Conservation (phyloP, 345 rosid species). For the Eucalyptus polybractea region DNA sequence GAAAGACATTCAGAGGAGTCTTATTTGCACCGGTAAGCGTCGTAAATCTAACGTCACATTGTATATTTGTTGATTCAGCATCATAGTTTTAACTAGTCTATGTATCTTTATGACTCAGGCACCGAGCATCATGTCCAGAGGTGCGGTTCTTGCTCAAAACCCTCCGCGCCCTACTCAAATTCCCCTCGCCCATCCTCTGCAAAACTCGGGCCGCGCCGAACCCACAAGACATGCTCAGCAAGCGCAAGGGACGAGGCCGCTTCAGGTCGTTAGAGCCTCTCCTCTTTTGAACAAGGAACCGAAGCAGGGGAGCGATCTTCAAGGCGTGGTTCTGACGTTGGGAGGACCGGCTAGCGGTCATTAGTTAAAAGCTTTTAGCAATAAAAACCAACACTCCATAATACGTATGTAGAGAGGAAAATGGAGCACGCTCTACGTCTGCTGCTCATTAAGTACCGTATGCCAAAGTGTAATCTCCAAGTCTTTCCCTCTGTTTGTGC, state of each 20-base stretch:
- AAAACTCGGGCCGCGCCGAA: constrained; percentile 1
- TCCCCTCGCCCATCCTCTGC: constrained; percentile 1
- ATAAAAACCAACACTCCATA: not conserved
- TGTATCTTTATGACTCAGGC: constrained; percentile 7
- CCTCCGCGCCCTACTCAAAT: constrained; percentile 6
- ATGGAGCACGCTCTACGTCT: not conserved
- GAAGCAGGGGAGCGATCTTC: constrained; percentile 43
- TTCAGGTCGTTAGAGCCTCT: constrained; percentile 5
- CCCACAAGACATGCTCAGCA: constrained; percentile 1
- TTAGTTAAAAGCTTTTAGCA: not conserved
- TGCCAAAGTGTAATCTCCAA: not conserved
- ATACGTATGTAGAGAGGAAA: not conserved
- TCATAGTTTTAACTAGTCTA: not conserved
- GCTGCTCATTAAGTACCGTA: not conserved
- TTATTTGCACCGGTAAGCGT: constrained; percentile 53
- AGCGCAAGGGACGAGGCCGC: constrained; percentile 1
- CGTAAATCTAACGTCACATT: not conserved
- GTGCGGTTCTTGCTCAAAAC: constrained; percentile 7
- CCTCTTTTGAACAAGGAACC: constrained; percentile 9
- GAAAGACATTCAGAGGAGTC: constrained; percentile 60
- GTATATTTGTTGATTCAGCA: not conserved
- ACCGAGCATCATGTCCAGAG: constrained; percentile 6
- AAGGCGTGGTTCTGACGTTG: constrained; percentile 56
- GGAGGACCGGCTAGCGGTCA: constrained; percentile 57
- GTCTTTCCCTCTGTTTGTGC: not conserved